Conservation (phyloP, 768 basidiomycete species). For the Pleurotus platypus region DNA sequence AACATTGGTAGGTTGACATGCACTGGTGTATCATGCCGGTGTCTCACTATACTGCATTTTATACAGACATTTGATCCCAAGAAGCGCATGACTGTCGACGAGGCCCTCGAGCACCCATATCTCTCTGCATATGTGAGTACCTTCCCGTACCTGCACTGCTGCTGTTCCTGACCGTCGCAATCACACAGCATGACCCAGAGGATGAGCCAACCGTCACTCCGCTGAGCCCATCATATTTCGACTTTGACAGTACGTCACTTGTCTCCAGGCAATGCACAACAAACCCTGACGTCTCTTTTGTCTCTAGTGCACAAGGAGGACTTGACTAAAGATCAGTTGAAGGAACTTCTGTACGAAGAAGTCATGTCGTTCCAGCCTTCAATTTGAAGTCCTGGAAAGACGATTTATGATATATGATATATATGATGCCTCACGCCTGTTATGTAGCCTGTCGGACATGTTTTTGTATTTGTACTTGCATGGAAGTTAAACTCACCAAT, state of each 20-base stretch:
- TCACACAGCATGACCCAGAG: slow-evolving; percentile 71
- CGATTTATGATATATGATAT: not conserved
- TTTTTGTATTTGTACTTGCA: slow-evolving; percentile 1
- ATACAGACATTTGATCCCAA: slow-evolving; percentile 81
- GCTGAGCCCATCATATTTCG: slow-evolving; percentile 83
- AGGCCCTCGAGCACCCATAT: slow-evolving; percentile 82
- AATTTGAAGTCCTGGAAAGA: slow-evolving; percentile 30
- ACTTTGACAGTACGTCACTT: slow-evolving; percentile 70
- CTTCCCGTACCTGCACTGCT: not conserved
- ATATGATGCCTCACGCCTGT: too few species aligned
- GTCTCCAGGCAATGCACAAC: not conserved
- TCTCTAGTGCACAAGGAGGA: slow-evolving; percentile 64
- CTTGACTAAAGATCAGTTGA: slow-evolving; percentile 75
- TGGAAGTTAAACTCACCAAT: not conserved
- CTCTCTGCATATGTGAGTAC: slow-evolving; percentile 66
- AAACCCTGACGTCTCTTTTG: slow-evolving; percentile 7
- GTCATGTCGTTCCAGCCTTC: slow-evolving; percentile 71
- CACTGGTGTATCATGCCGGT: not conserved
- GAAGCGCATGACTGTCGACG: slow-evolving; percentile 78
- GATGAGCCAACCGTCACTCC: slow-evolving; percentile 85
- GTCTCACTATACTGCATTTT: not conserved
- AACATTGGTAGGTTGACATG: slow-evolving; percentile 49
- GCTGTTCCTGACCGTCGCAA: slow-evolving; percentile 10
- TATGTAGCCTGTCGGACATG: slow-evolving; percentile 4
- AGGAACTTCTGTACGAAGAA: slow-evolving; percentile 82